Base-by-base conservation (phyloP, 2,329 filamentous ascomycete genomes). In the Orbilia brochopaga region DNA sequence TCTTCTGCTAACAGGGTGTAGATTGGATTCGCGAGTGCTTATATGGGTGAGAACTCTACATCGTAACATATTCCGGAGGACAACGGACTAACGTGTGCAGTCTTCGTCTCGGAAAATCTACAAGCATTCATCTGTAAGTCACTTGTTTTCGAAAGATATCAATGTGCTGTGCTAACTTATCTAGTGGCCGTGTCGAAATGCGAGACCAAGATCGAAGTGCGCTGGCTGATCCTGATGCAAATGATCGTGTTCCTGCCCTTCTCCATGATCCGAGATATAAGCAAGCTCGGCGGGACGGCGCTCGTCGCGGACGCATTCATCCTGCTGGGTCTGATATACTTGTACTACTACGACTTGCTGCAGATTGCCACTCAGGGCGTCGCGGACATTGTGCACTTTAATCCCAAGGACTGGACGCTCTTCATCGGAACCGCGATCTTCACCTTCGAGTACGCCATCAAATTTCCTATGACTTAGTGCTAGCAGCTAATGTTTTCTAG, bases 371-470 rank as follows among this genome's bases (percentile, higher is more conserved):
- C 82, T 53, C 84, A 91, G 60, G 82, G 85, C 64, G 81, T 96
- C 23, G 85, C 91, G 3, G 94, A 99, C 78, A 92, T 97, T 77
- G 86, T 90, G 75, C 85, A 89, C 77, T 97, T 99, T 84, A 99
- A 99, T 82, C 81, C 88, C 44, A 87, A 89, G 72, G 89, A 92
- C 79, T 99, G 95, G 94, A 96, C 94, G 0, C 85, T 99, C 2
- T 97, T 99, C 79, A 99, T 99, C 76, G 95, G 94, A 73, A 99
- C 95, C 0, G 94, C 95, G 27, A 97, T 99, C 79, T 99, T 99
- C 81, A 97, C 94, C 0, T 99, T 97, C 78, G 94, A 99, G 56
- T 60, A 60, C 4, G 56, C 2, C 37, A n/a, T 19, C 8, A 11
- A 10, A 10, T 2, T 27, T 44, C 2, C 2, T 17, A 6, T 42